Conservation (phyloP, 1,139 yeast species). For the Zygoascus hellenicus region DNA sequence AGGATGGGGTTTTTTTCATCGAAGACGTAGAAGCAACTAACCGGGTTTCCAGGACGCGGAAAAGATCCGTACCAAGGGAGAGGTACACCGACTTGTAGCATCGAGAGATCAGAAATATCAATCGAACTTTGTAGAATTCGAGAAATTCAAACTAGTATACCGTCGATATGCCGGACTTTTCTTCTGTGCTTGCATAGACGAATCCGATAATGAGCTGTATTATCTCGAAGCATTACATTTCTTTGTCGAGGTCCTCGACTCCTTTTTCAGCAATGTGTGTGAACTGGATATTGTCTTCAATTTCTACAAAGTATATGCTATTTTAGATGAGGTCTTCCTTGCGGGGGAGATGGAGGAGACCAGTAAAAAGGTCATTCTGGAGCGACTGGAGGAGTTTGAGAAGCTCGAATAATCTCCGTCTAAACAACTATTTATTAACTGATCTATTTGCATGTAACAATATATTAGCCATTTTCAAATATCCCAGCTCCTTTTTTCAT, state of each 20-base stretch:
- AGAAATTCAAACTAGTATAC: conserved; percentile 66
- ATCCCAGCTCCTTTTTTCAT: too few relatives aligned
- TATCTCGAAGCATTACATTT: conserved; percentile 81
- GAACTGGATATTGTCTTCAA: conserved; percentile 93
- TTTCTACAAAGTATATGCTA: conserved; percentile 84
- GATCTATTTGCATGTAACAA: too few relatives aligned
- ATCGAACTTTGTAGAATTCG: conserved; percentile 44
- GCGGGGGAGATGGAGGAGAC: conserved; percentile 84
- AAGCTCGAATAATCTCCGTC: conserved; percentile 19
- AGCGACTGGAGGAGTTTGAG: conserved; percentile 44
- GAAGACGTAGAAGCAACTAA: not conserved
- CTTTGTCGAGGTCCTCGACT: conserved; percentile 82
- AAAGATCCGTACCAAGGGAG: conserved; percentile 47
- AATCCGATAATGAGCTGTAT: conserved; percentile 70
- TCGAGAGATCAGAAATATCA: conserved; percentile 81
- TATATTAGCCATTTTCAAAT: too few relatives aligned
- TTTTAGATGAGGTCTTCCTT: conserved; percentile 77
- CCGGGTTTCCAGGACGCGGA: conserved; percentile 41
- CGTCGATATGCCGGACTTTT: conserved; percentile 89
- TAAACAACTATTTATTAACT: too few relatives aligned
- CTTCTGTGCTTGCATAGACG: conserved; percentile 74
- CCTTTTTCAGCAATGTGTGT: conserved; percentile 85
- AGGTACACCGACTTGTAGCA: conserved; percentile 76
- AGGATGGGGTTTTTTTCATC: not conserved
- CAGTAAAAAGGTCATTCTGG: conserved; percentile 70